phyloP scores from a whole-genome alignment of 2,329 filamentous ascomycete species.

The Kalmusia sp. region DNA sequence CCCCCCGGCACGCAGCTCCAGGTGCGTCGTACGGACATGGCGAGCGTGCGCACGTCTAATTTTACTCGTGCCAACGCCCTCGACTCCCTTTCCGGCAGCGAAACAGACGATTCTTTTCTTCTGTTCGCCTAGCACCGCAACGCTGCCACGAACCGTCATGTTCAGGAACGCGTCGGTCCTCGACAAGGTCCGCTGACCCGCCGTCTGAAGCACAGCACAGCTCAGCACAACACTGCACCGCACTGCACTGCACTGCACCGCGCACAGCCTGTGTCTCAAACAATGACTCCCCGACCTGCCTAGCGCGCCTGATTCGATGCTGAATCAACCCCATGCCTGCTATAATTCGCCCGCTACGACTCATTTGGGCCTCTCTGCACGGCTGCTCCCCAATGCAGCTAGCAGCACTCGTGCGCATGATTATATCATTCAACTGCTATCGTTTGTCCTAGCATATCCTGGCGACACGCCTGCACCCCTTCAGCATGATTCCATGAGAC shows the following conservation, averaged over 20 bases:
- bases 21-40: neutral
- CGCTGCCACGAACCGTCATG: neutral
- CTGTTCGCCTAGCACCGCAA: neutral
- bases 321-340: neutral
- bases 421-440: neutral
- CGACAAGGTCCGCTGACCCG: constrained; percentile 4
- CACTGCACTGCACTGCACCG: neutral
- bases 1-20: neutral
- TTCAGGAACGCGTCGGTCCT: constrained; percentile 1
- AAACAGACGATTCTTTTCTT: neutral
- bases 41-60: constrained; percentile 6
- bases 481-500: constrained; percentile 3
- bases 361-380: neutral
- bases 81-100: constrained; percentile 32
- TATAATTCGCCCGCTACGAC: neutral
- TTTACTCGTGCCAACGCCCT: constrained; percentile 51
- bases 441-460: neutral
- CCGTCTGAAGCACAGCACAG: no score
- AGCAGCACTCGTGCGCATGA: neutral
- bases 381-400: neutral
- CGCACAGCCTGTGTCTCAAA: constrained; percentile 1
- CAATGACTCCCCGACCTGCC: neutral
- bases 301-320: neutral
- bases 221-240: no score
- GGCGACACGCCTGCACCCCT: neutral